A percentile compares a stretch with the other conserved stretches of the same genome.
phyloP scores from a whole-genome alignment of 768 basidiomycete species.

The Pleurotus citrinopileatus region DNA sequence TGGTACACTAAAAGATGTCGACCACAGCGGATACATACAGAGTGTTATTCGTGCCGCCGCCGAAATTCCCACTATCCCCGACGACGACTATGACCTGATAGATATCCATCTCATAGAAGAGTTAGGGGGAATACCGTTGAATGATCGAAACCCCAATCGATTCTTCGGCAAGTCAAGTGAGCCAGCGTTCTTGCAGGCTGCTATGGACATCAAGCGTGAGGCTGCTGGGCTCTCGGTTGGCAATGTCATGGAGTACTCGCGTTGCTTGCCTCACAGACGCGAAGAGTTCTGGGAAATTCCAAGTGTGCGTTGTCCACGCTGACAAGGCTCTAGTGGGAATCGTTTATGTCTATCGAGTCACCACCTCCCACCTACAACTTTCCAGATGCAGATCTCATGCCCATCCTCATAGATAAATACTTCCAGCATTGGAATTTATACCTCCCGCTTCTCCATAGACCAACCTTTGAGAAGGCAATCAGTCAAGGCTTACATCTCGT shows the following conservation, averaged over 20 bases:
- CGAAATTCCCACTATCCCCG: conserved; percentile 12
- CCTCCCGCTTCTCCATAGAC: conserved; percentile 70
- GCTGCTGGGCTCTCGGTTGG: conserved; percentile 55
- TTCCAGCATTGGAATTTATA: conserved; percentile 55
- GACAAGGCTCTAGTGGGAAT: conserved; percentile 29
- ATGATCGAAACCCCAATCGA: conserved; percentile 31
- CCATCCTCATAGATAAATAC: conserved; percentile 56
- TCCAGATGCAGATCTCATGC: conserved; percentile 54
- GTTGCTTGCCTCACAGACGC: conserved; percentile 28
- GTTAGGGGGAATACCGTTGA: conserved; percentile 32
- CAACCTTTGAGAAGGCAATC: conserved; percentile 58
- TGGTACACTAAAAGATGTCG: neutral
- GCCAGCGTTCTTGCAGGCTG: neutral
- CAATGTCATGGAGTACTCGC: conserved; percentile 26
- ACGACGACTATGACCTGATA: conserved; percentile 27
- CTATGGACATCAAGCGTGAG: conserved; percentile 22
- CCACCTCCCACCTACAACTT: conserved; percentile 34
- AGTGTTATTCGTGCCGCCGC: neutral
- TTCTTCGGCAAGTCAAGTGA: conserved; percentile 56
- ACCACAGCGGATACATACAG: neutral
- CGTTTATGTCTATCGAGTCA: conserved; percentile 17
- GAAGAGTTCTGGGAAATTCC: conserved; percentile 50
- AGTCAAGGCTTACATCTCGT: conserved; percentile 44
- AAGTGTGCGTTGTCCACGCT: conserved; percentile 31
- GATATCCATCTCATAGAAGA: conserved; percentile 26